Base-by-base conservation (phyloP, 2,329 filamentous ascomycete species). In the Lasiodiplodia gonubiensis region DNA sequence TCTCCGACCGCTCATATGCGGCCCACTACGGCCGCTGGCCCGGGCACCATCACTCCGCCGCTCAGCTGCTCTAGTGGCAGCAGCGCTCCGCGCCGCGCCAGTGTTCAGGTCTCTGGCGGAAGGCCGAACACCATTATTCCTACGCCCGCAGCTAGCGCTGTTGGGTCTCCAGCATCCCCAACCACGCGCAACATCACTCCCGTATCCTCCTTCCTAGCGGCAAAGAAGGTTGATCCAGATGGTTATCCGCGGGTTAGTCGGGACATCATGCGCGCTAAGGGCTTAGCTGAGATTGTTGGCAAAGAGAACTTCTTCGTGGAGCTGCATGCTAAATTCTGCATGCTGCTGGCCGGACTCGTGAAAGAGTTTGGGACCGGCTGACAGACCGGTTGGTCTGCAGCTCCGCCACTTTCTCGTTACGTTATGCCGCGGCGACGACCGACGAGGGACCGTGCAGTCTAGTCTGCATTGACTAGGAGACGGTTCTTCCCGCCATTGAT, bases 221-320 rank as follows among this genome's bases (percentile, higher is more conserved):
- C 85, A 39, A 85, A 86, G 57, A 81, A 80, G 42, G 77, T 86
- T 27, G 86, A 88, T 69, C 85, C 85, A 2, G 84, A 86, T 71
- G 85, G 86, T 7, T 84, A 84, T 68, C 81, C 83, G 48, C 81
- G 85, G 54, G 79, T 84, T 10, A 80, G 80, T 5, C 84, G 84
- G 57, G 84, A 85, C 37, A 72, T 77, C 66, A 83, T 85, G 71
- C 82, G 83, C 57, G 84, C 85, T 25, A 83, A 86, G 69, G 85
- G 84, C 66, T 76, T 88, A n/a, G 82, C 83, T 16, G 86, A 88
- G 72, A 86, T 88, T 60, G 84, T 86, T 6, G 86, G 86, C 46
- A 84, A 86, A 67, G 85, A 86, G 68, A 82, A 84, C 74, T 85
- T 88, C 70, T 88, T 88, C 71, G 83, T 86, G 12, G 83, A 86